Evolutionary conservation across 495 filamentous ascomycete genomes (phyloP).

Genomic region (Talaromyces ruber): DNA sequence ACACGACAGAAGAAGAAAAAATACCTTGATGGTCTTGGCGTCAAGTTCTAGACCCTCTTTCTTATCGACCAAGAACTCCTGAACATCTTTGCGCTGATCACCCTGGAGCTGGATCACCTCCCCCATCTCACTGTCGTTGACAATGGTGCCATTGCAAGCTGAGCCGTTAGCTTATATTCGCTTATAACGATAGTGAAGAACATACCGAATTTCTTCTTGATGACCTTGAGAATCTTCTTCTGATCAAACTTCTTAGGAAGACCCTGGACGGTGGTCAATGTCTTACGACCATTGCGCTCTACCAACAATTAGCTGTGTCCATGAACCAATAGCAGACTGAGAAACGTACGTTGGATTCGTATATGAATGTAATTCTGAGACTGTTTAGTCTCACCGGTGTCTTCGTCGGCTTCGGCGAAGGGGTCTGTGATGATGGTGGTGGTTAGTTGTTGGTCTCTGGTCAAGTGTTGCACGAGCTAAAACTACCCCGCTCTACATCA

Average conservation of each 20-base stretch:
- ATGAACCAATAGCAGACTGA: constrained; percentile 10
- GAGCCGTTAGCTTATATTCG: constrained; percentile 23
- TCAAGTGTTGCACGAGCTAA: constrained; percentile 6
- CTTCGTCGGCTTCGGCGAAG: constrained; percentile 99
- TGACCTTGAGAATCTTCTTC: constrained; percentile 99
- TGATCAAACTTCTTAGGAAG: constrained; percentile 96
- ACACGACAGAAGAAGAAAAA: not conserved
- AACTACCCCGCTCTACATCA: constrained; percentile 2
- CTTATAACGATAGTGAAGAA: no score
- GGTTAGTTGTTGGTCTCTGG: constrained; percentile 27
- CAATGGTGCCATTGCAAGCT: constrained; percentile 99
- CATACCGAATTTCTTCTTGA: constrained; percentile 99
- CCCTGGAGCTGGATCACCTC: constrained; percentile 99
- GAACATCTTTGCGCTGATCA: constrained; percentile 97
- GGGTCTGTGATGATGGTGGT: constrained; percentile 58
- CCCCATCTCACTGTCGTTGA: constrained; percentile 93
- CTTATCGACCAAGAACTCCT: constrained; percentile 94
- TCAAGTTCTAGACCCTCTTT: constrained; percentile 86
- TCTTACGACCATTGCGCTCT: constrained; percentile 99
- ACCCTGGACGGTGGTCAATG: constrained; percentile 98
- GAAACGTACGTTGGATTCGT: constrained; percentile 90
- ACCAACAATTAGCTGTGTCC: constrained; percentile 18
- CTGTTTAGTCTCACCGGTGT: constrained; percentile 85
- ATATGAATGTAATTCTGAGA: constrained; percentile 99
- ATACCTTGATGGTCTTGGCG: constrained; percentile 93